phyloP scores from a whole-genome alignment of 2,329 filamentous ascomycete species.

The Cladosporium cucumerinum region DNA sequence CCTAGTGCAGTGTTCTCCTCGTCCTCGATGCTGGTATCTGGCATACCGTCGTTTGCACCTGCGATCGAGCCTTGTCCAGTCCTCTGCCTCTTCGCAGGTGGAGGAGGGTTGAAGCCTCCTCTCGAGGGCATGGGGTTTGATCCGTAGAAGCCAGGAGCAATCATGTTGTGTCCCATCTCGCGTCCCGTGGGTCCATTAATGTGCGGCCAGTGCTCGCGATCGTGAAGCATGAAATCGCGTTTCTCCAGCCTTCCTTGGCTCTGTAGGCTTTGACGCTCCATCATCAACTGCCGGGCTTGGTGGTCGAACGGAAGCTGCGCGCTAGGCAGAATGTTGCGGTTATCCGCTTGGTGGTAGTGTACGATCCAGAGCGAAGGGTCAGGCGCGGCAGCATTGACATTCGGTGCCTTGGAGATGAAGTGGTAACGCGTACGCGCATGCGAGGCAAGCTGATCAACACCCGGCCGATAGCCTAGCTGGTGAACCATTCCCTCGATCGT shows the following conservation, averaged over 20 bases:
- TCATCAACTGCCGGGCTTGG: slow-evolving; percentile 59
- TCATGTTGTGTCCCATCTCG: slow-evolving; percentile 21
- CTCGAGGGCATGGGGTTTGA: slow-evolving; percentile 21
- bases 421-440: slow-evolving; percentile 85
- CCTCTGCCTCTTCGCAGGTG: slow-evolving; percentile 46
- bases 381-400: slow-evolving; percentile 65
- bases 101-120: slow-evolving; percentile 31
- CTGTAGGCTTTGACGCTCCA: slow-evolving; percentile 60
- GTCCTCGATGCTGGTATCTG: slow-evolving; percentile 65
- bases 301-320: slow-evolving; percentile 61
- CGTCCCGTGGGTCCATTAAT: slow-evolving; percentile 62
- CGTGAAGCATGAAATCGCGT: slow-evolving; percentile 92
- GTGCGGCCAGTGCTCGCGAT: slow-evolving; percentile 84
- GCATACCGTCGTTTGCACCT: slow-evolving; percentile 41
- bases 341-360: slow-evolving; percentile 78
- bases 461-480: slow-evolving; percentile 73
- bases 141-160: slow-evolving; percentile 16
- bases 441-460: slow-evolving; percentile 66
- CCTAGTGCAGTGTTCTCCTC: slow-evolving; percentile 85
- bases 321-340: slow-evolving; percentile 68
- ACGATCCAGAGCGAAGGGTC: slow-evolving; percentile 87
- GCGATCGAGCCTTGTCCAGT: slow-evolving; percentile 37
- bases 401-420: slow-evolving; percentile 69
- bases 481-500: slow-evolving; percentile 86
- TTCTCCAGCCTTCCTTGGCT: slow-evolving; percentile 76